Evolutionary conservation across 129 eudicot species (phyloP), one percentile per base, ranked within the genome.

Genomic region (Flaveria robusta): DNA sequence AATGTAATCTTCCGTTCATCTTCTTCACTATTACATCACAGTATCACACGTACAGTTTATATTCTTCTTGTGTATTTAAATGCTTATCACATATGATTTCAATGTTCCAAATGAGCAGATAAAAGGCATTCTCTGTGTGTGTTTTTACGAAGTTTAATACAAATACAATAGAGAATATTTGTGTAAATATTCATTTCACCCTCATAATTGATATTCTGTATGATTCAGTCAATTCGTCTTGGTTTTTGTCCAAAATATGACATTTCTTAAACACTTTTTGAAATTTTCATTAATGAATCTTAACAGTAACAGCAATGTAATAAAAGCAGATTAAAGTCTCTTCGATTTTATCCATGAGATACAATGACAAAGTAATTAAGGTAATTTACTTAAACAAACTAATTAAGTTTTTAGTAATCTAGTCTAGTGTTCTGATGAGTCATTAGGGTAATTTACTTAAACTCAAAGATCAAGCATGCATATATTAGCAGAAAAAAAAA

Each of bases 81-180:
- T n/a, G n/a, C n/a, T n/a, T n/a, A n/a, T n/a, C n/a, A n/a, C 39
- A 34, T 55, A 1, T 22, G 7, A 19, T 27, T 64, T 64, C 5
- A 64, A 71, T 56, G 18, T 27, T 51, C 55, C 75, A 71, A 51
- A 27, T 50, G 74, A 26, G 24, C 20, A 70, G 16, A 68, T 68
- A 45, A 46, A 55, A 13, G 37, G 39, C 73, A 22, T 0, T 43
- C n/a, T 23, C 14, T 29, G 5, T 46, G 19, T 29, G 5, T 46
- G 0, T 34, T 19, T 68, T 68, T 11, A 43, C 20, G 22, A 67
- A 19, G 31, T 67, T 39, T 7, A 10, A 42, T 1, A 12, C 18
- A 6, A 18, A 11, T 20, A 51, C 29, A 39, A 0, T n/a, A 39
- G n/a, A 7, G 43, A 56, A 59, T 26, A 13, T 14, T 20, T 20